Base-by-base conservation (phyloP, 768 basidiomycete species). In the Trametes cubensis region DNA sequence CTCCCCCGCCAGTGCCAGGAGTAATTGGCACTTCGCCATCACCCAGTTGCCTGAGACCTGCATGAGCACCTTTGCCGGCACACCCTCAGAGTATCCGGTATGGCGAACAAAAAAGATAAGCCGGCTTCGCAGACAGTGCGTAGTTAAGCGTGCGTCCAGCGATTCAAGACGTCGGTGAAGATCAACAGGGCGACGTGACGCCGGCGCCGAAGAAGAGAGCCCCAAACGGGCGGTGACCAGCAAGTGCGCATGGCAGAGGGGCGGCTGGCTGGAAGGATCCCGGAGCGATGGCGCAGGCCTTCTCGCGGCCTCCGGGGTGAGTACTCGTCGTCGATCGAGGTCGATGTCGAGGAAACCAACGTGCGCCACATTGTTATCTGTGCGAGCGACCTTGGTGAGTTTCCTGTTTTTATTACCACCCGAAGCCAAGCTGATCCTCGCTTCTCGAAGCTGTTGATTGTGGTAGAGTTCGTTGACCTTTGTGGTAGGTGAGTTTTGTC, bases 291-390 rank as follows among this genome's bases (percentile, higher is more conserved):
- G 61, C 50, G 61, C 61, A 62, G 61, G 55, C 61, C 61, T 62
- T 62, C 61, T 57, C 61, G 61, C 44, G 61, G 61, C 55, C 61
- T 55, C 61, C 55, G 61, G 61, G 61, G 61, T 62, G 61, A 62
- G 61, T 62, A 62, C 61, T 38, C 44, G 55, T 34, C 46, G 40
- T 25, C 49, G 61, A 30, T 23, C 28, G 50, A 46, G 18, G 38
- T 39, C 23, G 46, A 25, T 38, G 40, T 10, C 39, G 46, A 34
- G 52, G 60, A 54, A 61, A 60, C 58, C 50, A 47, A 61, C 47
- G 53, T 55, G 60, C 60, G 52, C 60, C 60, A 53, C 11, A 46
- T 34, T 10, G 34, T 2, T 34, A 4, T 34, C 11, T 34, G 34
- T 34, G 34, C 6, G 34, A 11, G 34, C 34, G 34, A 34, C 6